Percentiles rank a stretch among this genome's conserved stretches.
Evolutionary conservation across 2,329 filamentous ascomycete species (phyloP).

Genomic region (Ascochyta koolunga): DNA sequence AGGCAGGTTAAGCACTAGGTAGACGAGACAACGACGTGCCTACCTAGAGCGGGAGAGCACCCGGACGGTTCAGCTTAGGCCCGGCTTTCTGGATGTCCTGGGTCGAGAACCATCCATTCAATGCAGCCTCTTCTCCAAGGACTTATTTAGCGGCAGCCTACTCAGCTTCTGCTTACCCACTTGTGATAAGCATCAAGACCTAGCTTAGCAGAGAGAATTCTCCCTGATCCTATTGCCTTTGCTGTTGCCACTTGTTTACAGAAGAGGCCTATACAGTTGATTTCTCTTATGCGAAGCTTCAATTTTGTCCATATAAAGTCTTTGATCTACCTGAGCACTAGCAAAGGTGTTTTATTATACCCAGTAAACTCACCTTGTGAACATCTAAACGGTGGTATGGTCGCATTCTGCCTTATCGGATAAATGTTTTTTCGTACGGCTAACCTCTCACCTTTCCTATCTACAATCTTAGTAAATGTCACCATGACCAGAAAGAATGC

Average conservation of each 20-base stretch:
- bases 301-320: too few relatives aligned
- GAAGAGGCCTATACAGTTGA: too few relatives aligned
- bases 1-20: not conserved
- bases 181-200: too few relatives aligned
- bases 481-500: not conserved
- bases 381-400: too few relatives aligned
- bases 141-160: not conserved
- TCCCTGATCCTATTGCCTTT: too few relatives aligned
- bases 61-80: not conserved
- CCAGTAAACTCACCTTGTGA: too few relatives aligned
- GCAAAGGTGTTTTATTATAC: too few relatives aligned
- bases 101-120: not conserved
- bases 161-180: not conserved
- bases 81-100: too few relatives aligned
- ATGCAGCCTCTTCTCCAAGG: not conserved
- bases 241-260: too few relatives aligned
- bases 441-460: not conserved
- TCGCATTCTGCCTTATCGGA: not conserved
- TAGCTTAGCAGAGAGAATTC: too few relatives aligned
- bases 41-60: not conserved
- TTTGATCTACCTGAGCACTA: too few relatives aligned
- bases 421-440: not conserved
- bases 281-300: too few relatives aligned
- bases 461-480: not conserved
- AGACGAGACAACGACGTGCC: not conserved